A percentile compares a stretch with the other conserved stretches of the same genome.
These are phyloP conservation scores for Acidiella bohemica DNA, from an alignment of 495 filamentous ascomycete genomes.

Conservation along the genomic window DNA sequence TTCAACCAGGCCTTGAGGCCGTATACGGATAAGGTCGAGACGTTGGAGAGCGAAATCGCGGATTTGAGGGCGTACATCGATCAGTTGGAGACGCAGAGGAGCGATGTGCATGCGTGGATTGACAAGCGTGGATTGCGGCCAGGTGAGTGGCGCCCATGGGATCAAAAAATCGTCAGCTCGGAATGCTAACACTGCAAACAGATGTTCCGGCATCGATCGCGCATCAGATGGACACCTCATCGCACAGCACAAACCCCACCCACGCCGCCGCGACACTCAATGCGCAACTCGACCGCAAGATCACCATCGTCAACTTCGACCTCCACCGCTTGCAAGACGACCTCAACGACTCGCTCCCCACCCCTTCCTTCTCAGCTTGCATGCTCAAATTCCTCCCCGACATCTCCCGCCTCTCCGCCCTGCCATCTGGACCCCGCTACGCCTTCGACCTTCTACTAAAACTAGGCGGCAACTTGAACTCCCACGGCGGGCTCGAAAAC, in stretches of 20 bases:
- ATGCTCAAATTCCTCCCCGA: conserved; percentile 38
- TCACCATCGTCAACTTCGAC: conserved; percentile 42
- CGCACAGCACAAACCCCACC: conserved; percentile 22
- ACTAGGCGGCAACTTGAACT: conserved; percentile 39
- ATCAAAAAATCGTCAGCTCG: too few relatives aligned
- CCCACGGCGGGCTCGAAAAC: conserved; percentile 35
- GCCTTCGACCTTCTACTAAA: conserved; percentile 41
- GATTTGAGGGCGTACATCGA: conserved; percentile 33
- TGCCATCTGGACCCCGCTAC: conserved; percentile 32
- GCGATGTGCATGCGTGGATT: conserved; percentile 38
- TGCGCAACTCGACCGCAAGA: conserved; percentile 41
- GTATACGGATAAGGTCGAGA: conserved; percentile 35
- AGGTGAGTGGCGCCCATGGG: conserved; percentile 29
- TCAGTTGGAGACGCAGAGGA: conserved; percentile 33
- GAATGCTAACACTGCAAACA: conserved; percentile 15
- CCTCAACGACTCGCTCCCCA: conserved; percentile 33
- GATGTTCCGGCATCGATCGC: conserved; percentile 40
- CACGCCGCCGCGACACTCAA: conserved; percentile 33
- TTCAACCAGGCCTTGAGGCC: conserved; percentile 38
- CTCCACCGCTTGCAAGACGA: conserved; percentile 41
- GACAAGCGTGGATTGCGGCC: conserved; percentile 39
- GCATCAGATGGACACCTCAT: conserved; percentile 34
- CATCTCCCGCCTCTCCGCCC: conserved; percentile 32
- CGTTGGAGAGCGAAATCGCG: conserved; percentile 32
- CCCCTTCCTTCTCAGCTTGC: conserved; percentile 33